phyloP scores from a whole-genome alignment of 805 yeast species.

The Wickerhamomyces ciferrii region DNA sequence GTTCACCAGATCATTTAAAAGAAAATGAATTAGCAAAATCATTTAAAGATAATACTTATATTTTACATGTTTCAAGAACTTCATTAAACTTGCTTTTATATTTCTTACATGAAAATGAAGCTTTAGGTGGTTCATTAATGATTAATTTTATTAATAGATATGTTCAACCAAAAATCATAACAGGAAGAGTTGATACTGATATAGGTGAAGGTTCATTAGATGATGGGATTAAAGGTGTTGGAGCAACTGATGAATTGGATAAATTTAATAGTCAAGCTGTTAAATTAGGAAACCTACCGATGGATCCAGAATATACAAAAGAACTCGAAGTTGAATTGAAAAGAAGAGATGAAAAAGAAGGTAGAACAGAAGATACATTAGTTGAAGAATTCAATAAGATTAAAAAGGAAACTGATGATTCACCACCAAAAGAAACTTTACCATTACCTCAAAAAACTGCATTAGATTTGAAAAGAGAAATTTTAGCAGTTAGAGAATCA shows the following conservation, averaged over 20 bases:
- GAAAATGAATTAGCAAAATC: constrained; percentile 80
- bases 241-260: constrained; percentile 39
- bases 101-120: constrained; percentile 87
- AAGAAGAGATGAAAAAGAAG: constrained; percentile 65
- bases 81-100: constrained; percentile 79
- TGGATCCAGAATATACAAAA: constrained; percentile 77
- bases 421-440: constrained; percentile 69
- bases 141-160: constrained; percentile 84
- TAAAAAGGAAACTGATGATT: constrained; percentile 46
- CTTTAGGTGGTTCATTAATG: constrained; percentile 83
- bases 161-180: constrained; percentile 42
- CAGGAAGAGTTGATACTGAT: constrained; percentile 50
- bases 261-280: constrained; percentile 68
- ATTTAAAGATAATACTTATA: constrained; percentile 69
- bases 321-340: constrained; percentile 84
- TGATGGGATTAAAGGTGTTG: constrained; percentile 27
- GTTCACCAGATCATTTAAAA: constrained; percentile 72
- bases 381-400: constrained; percentile 62
- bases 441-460: constrained; percentile 87
- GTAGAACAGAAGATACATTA: constrained; percentile 37
- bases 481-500: constrained; percentile 75
- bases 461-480: constrained; percentile 73
- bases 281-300: constrained; percentile 77
- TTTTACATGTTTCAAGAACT: constrained; percentile 73
- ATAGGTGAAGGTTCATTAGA: constrained; percentile 36